Percentiles rank a stretch among this genome's conserved stretches.
phyloP scores from a whole-genome alignment of 2,329 filamentous ascomycete genomes.

The Cytospora mali region DNA sequence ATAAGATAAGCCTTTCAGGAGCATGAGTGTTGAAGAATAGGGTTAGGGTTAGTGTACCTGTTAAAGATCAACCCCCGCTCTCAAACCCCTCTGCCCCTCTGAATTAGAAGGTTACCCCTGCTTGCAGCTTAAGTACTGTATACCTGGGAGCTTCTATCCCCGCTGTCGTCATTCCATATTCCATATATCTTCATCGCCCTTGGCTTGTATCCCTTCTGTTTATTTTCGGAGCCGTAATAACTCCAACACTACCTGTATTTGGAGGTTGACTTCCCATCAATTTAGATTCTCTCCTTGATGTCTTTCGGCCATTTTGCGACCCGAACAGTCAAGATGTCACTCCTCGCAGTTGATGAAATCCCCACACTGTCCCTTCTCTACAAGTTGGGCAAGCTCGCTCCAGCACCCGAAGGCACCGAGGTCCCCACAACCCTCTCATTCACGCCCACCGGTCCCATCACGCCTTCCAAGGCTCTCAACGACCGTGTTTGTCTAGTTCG shows the following conservation, averaged over 20 bases:
- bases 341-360: slow-evolving; percentile 55
- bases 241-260: not conserved
- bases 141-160: slow-evolving; percentile 1
- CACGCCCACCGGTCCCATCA: slow-evolving; percentile 31
- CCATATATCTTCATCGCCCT: not conserved
- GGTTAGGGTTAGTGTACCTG: not conserved
- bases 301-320: slow-evolving; percentile 6
- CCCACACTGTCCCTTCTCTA: slow-evolving; percentile 69
- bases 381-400: slow-evolving; percentile 52
- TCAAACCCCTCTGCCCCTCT: too few relatives aligned
- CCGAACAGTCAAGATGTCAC: slow-evolving; percentile 38
- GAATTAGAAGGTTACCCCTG: slow-evolving; percentile 13
- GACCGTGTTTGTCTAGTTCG: slow-evolving; percentile 69
- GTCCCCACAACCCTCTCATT: slow-evolving; percentile 31
- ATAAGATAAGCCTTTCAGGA: slow-evolving; percentile 24
- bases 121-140: not conserved
- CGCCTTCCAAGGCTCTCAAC: slow-evolving; percentile 62
- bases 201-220: not conserved
- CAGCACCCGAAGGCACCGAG: slow-evolving; percentile 27
- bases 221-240: too few relatives aligned
- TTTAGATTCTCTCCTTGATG: not conserved
- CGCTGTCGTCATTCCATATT: slow-evolving; percentile 25
- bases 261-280: not conserved
- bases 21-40: not conserved
- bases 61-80: not conserved